Conservation (phyloP, 768 basidiomycete species). For the Pleurotus ostreatus region DNA sequence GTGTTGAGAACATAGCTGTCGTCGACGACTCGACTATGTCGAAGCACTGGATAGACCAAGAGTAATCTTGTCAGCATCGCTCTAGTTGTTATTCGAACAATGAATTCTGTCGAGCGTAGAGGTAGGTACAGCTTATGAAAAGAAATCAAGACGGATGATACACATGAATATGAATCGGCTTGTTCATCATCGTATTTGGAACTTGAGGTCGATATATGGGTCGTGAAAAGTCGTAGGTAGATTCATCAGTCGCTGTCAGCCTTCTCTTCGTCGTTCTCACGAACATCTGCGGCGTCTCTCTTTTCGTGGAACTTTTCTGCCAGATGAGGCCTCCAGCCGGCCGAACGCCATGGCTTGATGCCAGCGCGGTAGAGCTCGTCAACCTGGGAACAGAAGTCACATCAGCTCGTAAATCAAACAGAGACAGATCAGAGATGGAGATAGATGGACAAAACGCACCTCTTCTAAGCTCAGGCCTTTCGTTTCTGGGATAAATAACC, state of each 20-base stretch:
- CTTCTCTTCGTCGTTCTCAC: constrained; percentile 15
- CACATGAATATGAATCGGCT: too few relatives aligned
- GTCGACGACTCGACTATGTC: too few relatives aligned
- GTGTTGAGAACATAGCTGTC: too few relatives aligned
- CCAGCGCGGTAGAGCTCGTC: constrained; percentile 73
- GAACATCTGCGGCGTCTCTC: constrained; percentile 12
- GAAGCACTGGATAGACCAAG: too few relatives aligned
- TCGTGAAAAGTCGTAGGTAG: too few relatives aligned
- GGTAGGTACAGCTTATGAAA: too few relatives aligned
- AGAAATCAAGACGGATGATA: too few relatives aligned
- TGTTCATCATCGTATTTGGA: too few relatives aligned
- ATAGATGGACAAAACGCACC: constrained; percentile 26
- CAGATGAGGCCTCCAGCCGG: constrained; percentile 52
- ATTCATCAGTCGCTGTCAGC: background rate
- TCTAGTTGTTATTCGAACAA: too few relatives aligned
- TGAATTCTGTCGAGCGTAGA: too few relatives aligned
- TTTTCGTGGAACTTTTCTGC: constrained; percentile 36
- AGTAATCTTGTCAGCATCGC: too few relatives aligned
- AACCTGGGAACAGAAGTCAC: constrained; percentile 34
- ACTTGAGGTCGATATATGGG: too few relatives aligned
- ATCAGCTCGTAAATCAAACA: background rate
- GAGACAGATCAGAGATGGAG: background rate
- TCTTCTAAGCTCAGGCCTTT: constrained; percentile 75
- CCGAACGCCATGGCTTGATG: constrained; percentile 63
- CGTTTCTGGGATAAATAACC: constrained; percentile 76